phyloP scores from a whole-genome alignment of 2,329 filamentous ascomycete genomes.

The Lasiodiplodia theobromae region DNA sequence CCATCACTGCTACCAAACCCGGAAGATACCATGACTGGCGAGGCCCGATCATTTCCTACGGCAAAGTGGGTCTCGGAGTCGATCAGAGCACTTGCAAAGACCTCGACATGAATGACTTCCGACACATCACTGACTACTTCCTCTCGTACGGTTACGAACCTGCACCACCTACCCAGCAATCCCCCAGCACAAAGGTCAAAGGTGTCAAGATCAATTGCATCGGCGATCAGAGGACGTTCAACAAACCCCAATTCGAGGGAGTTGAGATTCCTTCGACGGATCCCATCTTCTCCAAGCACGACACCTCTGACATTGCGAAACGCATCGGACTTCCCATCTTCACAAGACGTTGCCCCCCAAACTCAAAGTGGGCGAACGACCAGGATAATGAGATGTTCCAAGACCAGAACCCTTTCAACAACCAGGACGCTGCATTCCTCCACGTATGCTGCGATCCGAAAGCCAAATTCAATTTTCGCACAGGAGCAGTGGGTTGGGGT shows the following conservation, averaged over 20 bases:
- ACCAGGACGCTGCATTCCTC: background rate
- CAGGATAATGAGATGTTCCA: background rate
- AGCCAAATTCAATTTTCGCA: background rate
- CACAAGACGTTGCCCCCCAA: background rate
- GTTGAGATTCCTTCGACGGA: background rate
- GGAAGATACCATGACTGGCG: conserved; percentile 29
- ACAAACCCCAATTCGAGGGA: background rate
- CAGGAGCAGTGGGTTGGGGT: background rate
- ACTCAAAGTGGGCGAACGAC: background rate
- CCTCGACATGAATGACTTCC: conserved; percentile 31
- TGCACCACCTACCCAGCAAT: background rate
- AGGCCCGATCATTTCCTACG: conserved; percentile 29
- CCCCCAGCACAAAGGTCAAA: background rate
- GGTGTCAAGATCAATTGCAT: background rate
- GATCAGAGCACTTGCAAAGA: conserved; percentile 23
- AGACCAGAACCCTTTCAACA: background rate
- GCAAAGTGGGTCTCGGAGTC: conserved; percentile 15
- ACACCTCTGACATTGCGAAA: conserved; percentile 31
- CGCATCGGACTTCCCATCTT: conserved; percentile 27
- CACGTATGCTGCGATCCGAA: background rate
- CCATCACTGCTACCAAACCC: conserved; percentile 1
- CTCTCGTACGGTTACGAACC: conserved; percentile 24
- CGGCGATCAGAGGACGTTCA: background rate
- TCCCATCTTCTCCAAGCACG: conserved; percentile 21
- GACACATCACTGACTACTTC: conserved; percentile 32